Base-by-base conservation (phyloP, 345 rosid genomes). In the Linum trigynum region DNA sequence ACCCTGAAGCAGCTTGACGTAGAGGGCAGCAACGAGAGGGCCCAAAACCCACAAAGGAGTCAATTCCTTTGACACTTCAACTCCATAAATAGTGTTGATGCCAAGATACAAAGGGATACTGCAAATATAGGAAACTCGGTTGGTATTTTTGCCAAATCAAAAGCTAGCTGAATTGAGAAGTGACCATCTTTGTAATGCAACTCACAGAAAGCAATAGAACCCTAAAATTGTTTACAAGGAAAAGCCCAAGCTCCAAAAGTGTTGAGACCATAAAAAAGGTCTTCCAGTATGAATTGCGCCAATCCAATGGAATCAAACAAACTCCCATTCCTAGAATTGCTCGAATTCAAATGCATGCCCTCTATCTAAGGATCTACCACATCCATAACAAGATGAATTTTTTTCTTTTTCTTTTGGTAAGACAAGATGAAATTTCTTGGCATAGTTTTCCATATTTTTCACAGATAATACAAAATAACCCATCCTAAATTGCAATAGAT, bases 41-140 rank as follows among this genome's bases (percentile, higher is more conserved):
- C 98, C 98, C 5, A 77, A 57, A 9, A 87, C 72, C 96, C 96
- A 92, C 74, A 92, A 66, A 39, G 98, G 96, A 12, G 80, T 75
- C 78, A 92, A 71, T 77, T 92, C 95, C 78, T 83, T 86, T 43
- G 95, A 84, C 73, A 92, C 91, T 79, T 80, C 85, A 39, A 77
- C 72, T 39, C 98, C 98, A n/a, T 83, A 86, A 17, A 78, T 69
- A 16, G 76, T 70, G 67, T 80, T 86, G 67, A 92, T 78, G 9
- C 81, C 86, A 65, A 92, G 69, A 73, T 77, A 89, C 69, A 78
- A 72, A 41, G 96, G 96, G 66, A 78, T 67, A 68, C 98, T 92
- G 88, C 79, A 81, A 63, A 70, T 65, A 43, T 9, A 50, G 50
- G 68, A 63, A 17, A 61, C 37, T 48, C 56, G 61, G 69, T 63